Evolutionary conservation across 352 stramenopile species (phyloP), one percentile per base, ranked within the genome.

Genomic region (Pythium coloratum): DNA sequence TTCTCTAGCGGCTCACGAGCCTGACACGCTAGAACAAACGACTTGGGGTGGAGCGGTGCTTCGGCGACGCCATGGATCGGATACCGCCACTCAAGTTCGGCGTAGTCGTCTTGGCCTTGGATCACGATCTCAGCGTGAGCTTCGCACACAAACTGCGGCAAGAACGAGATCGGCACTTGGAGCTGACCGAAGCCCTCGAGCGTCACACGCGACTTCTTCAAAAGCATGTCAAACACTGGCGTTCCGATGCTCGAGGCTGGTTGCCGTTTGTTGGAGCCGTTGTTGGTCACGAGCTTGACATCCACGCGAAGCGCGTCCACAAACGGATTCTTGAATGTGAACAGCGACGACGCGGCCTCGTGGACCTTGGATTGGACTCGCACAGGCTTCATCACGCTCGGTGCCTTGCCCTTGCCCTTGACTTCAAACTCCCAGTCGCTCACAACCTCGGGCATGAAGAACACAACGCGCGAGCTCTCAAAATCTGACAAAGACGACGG

Each of bases 241-340:
- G 59, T n/a, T 14, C 40, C 56, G 44, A 12, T 7, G 9, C 12
- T 44, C 62, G 3, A 14, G 33, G 16, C 56, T 59, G 30, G 12
- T 9, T 20, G 51, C 16, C 51, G 16, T 42, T 64, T 56, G 20
- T 38, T 56, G 20, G 26, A 69, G 0, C 42, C 60, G 0, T 63
- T 67, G 4, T 86, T 70, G 34, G 74, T 55, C 9, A 82, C 9
- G 0, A 98, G 75, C 54, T 84, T 83, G 2, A 98, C 77, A 20
- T 96, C 88, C 0, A 98, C 77, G 1, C 81, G 64, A 16, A 98
- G 68, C 0, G 80, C 69, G 24, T 92, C 80, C 0, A 82, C 80
- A 32, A 98, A 98, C 7, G 95, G 94, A 63, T 98, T 98, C 55
- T 93, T 89, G 66, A 98, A 98, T 0, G 83, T 82, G 54, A 98